Evolutionary conservation across 2,329 filamentous ascomycete genomes (phyloP).

Genomic region (Corniculantispora saksenae): DNA sequence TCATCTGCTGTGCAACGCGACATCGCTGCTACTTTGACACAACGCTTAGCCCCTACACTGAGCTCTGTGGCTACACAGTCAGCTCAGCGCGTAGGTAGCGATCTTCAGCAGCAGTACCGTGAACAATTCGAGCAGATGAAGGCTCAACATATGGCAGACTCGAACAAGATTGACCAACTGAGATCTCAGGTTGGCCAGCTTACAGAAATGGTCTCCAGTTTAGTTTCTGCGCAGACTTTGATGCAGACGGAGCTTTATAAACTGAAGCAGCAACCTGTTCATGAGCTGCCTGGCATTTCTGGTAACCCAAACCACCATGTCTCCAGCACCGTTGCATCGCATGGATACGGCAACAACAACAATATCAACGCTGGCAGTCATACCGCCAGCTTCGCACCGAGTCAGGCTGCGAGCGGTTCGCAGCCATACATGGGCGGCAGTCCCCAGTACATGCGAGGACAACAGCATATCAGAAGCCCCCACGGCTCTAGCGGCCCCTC

Average conservation of each 20-base stretch:
- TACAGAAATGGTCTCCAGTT: constrained; percentile 67
- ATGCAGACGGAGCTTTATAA: constrained; percentile 67
- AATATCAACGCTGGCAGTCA: constrained; percentile 32
- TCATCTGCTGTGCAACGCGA: constrained; percentile 69
- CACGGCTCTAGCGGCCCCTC: constrained; percentile 35
- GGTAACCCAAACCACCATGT: constrained; percentile 25
- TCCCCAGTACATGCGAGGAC: constrained; percentile 39
- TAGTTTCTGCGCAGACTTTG: constrained; percentile 68
- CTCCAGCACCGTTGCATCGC: constrained; percentile 28
- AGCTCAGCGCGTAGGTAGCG: constrained; percentile 66
- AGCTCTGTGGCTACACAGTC: constrained; percentile 64
- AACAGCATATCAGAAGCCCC: constrained; percentile 35
- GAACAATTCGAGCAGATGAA: constrained; percentile 53
- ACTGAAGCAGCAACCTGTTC: constrained; percentile 52
- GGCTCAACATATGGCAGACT: constrained; percentile 51
- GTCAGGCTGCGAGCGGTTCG: constrained; percentile 34
- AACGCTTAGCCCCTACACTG: constrained; percentile 66
- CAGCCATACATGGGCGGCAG: constrained; percentile 37
- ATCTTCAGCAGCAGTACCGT: constrained; percentile 65
- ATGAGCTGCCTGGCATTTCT: constrained; percentile 41
- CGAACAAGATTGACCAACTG: constrained; percentile 72
- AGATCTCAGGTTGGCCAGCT: constrained; percentile 65
- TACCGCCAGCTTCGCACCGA: constrained; percentile 35
- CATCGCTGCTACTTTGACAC: constrained; percentile 61
- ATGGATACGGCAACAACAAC: constrained; percentile 31